These are phyloP conservation scores for Cryphonectria carpinicola DNA, from an alignment of 2,329 filamentous ascomycete species.

Conservation along the genomic window DNA sequence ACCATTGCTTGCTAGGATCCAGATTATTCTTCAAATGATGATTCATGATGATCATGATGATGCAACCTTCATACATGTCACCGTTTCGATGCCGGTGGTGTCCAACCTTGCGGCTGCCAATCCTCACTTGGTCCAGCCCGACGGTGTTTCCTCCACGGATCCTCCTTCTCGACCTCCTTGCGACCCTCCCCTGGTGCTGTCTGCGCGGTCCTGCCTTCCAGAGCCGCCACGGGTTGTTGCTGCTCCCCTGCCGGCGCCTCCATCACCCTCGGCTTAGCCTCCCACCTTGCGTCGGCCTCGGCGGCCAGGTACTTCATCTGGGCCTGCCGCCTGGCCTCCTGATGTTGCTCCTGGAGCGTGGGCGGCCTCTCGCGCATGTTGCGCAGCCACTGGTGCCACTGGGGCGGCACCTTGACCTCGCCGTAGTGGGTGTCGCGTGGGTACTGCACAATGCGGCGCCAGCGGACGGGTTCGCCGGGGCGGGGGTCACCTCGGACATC, in stretches of 20 bases:
- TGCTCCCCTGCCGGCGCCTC: conserved; percentile 41
- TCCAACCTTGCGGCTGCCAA: conserved; percentile 72
- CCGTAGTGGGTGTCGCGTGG: conserved; percentile 57
- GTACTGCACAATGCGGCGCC: conserved; percentile 66
- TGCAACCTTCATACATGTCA: conserved; percentile 29
- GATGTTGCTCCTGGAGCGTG: conserved; percentile 58
- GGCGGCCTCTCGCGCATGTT: conserved; percentile 61
- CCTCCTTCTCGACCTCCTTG: conserved; percentile 31
- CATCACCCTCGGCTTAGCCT: conserved; percentile 57
- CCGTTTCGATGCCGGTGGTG: conserved; percentile 39
- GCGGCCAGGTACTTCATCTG: conserved; percentile 61
- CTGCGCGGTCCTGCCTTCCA: conserved; percentile 31
- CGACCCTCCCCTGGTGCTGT: neutral
- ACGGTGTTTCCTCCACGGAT: conserved; percentile 63
- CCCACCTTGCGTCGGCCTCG: conserved; percentile 67
- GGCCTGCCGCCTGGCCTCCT: conserved; percentile 56
- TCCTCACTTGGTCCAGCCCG: conserved; percentile 61
- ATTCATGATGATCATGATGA: neutral
- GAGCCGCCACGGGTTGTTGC: conserved; percentile 36
- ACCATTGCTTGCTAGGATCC: neutral
- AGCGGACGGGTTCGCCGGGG: conserved; percentile 43
- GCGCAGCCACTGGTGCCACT: conserved; percentile 73
- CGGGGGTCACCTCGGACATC: conserved; percentile 47
- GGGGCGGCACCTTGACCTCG: conserved; percentile 60
- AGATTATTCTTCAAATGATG: conserved; percentile 8